Conservation (phyloP, 306 rosid genomes). For the Quercus agrifolia region DNA sequence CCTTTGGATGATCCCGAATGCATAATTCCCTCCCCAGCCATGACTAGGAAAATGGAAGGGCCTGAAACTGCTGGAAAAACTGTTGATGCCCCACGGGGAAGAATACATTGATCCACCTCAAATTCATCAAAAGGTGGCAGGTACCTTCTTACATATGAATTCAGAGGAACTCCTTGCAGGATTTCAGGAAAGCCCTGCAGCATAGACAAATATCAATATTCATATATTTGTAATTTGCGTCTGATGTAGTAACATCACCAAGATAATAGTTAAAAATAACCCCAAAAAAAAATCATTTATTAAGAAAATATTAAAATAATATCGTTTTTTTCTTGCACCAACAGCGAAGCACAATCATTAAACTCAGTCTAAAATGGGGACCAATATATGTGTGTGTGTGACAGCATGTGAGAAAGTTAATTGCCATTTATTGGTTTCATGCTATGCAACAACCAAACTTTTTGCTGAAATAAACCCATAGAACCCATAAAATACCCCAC, state of each 20-base stretch:
- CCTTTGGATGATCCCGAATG: conserved; percentile 32
- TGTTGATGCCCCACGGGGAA: conserved; percentile 56
- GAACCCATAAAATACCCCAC: neutral
- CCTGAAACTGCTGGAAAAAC: conserved; percentile 67
- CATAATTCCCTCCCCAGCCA: conserved; percentile 61
- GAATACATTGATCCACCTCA: conserved; percentile 71
- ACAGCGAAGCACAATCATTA: neutral
- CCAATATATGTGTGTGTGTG: neutral
- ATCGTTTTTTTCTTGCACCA: neutral
- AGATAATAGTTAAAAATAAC: neutral
- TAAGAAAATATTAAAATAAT: neutral
- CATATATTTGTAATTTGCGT: neutral
- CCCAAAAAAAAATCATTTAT: neutral
- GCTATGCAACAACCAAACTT: neutral
- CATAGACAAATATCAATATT: neutral
- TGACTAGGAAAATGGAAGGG: conserved; percentile 73
- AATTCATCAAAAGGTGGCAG: conserved; percentile 86
- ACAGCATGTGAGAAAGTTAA: neutral
- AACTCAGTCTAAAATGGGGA: neutral
- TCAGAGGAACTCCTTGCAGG: conserved; percentile 56
- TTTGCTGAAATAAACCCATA: neutral
- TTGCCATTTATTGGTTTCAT: neutral
- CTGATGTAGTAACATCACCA: neutral
- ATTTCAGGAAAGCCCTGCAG: conserved; percentile 86
- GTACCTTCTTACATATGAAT: conserved; percentile 56